Base-by-base conservation (phyloP, 2,329 filamentous ascomycete species). In the Hymenoscyphus albidus region DNA sequence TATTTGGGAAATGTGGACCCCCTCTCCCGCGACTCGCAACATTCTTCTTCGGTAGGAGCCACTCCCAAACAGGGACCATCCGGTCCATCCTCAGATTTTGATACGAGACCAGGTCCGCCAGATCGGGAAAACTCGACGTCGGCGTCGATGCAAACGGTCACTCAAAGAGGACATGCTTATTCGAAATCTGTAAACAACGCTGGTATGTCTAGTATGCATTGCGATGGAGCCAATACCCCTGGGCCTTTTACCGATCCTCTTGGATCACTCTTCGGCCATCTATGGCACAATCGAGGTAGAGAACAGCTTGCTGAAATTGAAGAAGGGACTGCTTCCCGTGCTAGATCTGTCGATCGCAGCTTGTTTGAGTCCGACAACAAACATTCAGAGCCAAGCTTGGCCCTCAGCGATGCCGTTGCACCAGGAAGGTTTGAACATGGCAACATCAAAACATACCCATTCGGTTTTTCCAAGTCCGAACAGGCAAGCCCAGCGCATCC, bases 371-470 rank as follows among this genome's bases (percentile, higher is more conserved):
- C 80, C 61, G 78, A 81, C 10, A 87, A 91, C 72, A 87, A 88
- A 69, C 87, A 89, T 65, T 84, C 83, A 2, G 82, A 83, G 51
- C 81, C 90, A 0, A 86, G 85, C 68, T 81, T 92, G 2, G 85
- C 84, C 3, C 71, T 92, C 32, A 90, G 83, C 73, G 85, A 82
- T 3, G 81, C 86, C 1, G 78, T 83, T 27, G 89, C 84, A 1
- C 82, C 87, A 3, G 90, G 89, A 64, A 86, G 63, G 10, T 70
- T 74, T 35, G 69, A 73, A 38, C 69, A 70, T 55, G 58, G 67
- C 9, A 55, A 64, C 4, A 35, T 64, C 6, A 54, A 54, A 18
- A 54, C 48, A 54, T 44, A 67, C 3, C 58, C 65, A 22, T 62
- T 68, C 48, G 65, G 65, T 18, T 65, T 70, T 6, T 69, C 68